These are phyloP conservation scores for Mrakia hoshinonis DNA, from an alignment of 768 basidiomycete genomes.

Conservation along the genomic window DNA sequence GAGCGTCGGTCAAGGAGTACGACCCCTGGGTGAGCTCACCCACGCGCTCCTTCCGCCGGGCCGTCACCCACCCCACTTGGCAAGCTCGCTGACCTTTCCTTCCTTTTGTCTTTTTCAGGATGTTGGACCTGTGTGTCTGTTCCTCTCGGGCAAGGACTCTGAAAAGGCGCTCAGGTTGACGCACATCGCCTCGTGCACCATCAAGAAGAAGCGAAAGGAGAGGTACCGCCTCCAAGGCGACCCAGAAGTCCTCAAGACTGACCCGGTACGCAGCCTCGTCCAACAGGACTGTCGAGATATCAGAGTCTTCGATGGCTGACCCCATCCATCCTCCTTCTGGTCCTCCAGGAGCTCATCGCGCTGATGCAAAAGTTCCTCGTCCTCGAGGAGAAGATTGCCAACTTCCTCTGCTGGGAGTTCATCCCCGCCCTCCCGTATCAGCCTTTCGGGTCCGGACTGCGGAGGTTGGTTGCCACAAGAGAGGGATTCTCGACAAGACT, in stretches of 20 bases:
- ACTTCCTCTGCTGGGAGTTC: constrained; percentile 8
- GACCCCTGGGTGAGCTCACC: not conserved
- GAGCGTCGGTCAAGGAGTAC: not conserved
- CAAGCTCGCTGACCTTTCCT: not conserved
- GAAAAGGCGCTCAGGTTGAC: not conserved
- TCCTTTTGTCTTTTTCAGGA: not conserved
- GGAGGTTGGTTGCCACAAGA: not conserved
- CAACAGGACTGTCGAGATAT: no score
- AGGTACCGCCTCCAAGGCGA: no score
- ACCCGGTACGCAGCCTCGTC: not conserved
- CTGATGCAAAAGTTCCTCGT: not conserved
- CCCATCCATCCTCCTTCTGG: not conserved
- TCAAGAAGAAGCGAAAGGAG: not conserved
- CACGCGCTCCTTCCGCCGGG: not conserved
- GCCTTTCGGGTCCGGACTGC: not conserved
- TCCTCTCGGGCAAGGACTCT: constrained; percentile 14
- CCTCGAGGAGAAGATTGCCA: constrained; percentile 1
- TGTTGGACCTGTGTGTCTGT: not conserved
- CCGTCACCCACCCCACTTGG: not conserved
- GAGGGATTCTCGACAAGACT: not conserved
- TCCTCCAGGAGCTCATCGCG: not conserved
- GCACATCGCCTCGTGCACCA: not conserved
- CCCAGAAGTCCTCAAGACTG: not conserved
- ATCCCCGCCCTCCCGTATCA: constrained; percentile 19
- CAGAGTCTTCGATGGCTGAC: no score